Evolutionary conservation across 441 rosid species (phyloP).

Genomic region (Pelargonium fulgidum): DNA sequence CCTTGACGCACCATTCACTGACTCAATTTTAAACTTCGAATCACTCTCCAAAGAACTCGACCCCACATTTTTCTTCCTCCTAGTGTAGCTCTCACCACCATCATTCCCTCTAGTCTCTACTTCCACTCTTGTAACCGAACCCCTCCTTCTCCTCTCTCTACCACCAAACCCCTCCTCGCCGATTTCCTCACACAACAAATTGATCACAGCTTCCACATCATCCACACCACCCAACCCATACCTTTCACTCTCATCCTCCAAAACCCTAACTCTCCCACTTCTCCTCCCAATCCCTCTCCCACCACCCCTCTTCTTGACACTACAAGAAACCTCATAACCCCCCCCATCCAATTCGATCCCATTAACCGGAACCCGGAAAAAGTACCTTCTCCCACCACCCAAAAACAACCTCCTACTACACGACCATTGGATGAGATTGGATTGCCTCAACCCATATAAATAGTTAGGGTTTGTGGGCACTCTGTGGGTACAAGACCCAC

Average conservation of each 20-base stretch:
- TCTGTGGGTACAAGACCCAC: constrained; percentile 31
- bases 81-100: constrained; percentile 16
- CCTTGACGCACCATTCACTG: constrained; percentile 20
- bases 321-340: constrained; percentile 41
- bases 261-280: constrained; percentile 35
- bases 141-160: constrained; percentile 27
- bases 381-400: constrained; percentile 27
- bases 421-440: constrained; percentile 56
- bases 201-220: constrained; percentile 65
- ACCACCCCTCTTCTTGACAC: constrained; percentile 25
- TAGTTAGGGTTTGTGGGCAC: constrained; percentile 35
- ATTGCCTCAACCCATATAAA: constrained; percentile 62
- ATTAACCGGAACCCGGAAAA: constrained; percentile 30
- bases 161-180: constrained; percentile 32
- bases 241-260: constrained; percentile 29
- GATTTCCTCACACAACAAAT: constrained; percentile 67
- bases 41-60: constrained; percentile 28
- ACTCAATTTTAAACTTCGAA: constrained; percentile 28
- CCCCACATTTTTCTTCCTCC: constrained; percentile 29
- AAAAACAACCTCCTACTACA: constrained; percentile 49
- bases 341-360: constrained; percentile 27
- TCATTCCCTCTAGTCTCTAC: constrained; percentile 30
- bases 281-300: constrained; percentile 28
- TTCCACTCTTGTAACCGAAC: constrained; percentile 31
- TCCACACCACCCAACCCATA: constrained; percentile 30